phyloP scores from a whole-genome alignment of 192 early-diverging fungal species.

The Coemansia sp. region DNA sequence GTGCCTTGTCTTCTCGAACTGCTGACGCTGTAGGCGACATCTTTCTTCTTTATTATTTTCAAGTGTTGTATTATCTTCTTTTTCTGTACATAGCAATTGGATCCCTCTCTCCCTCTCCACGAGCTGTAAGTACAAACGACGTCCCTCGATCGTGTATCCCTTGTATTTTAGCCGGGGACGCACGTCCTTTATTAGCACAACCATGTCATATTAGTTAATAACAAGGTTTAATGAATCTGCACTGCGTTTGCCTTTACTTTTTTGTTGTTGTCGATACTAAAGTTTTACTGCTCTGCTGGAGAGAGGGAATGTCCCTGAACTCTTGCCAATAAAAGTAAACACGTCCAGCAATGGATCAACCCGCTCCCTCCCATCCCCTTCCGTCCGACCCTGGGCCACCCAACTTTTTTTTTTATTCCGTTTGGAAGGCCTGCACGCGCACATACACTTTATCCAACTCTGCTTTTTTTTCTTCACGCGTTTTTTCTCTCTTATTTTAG shows the following conservation, averaged over 20 bases:
- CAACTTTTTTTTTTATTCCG: neutral
- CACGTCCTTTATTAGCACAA: neutral
- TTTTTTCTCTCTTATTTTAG: neutral
- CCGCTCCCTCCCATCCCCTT: slow-evolving; percentile 3
- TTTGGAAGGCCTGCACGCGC: neutral
- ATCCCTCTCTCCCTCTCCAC: neutral
- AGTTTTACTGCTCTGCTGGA: neutral
- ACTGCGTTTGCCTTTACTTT: neutral
- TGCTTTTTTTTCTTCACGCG: neutral
- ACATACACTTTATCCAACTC: slow-evolving; percentile 4
- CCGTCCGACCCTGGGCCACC: slow-evolving; percentile 1
- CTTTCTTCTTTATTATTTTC: neutral
- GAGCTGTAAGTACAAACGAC: neutral
- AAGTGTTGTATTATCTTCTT: neutral
- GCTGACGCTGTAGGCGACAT: neutral
- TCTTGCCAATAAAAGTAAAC: slow-evolving; percentile 7
- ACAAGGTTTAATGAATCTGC: neutral
- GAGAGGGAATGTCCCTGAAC: slow-evolving; percentile 3
- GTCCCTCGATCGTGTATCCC: slow-evolving; percentile 9
- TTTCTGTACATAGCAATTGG: neutral
- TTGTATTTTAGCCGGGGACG: slow-evolving; percentile 5
- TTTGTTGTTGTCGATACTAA: neutral
- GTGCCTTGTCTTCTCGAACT: neutral
- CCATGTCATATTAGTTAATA: neutral
- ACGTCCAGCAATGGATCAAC: neutral